These are phyloP conservation scores for Globisporangium alternatum DNA, from an alignment of 352 stramenopile species.

Conservation along the genomic window DNA sequence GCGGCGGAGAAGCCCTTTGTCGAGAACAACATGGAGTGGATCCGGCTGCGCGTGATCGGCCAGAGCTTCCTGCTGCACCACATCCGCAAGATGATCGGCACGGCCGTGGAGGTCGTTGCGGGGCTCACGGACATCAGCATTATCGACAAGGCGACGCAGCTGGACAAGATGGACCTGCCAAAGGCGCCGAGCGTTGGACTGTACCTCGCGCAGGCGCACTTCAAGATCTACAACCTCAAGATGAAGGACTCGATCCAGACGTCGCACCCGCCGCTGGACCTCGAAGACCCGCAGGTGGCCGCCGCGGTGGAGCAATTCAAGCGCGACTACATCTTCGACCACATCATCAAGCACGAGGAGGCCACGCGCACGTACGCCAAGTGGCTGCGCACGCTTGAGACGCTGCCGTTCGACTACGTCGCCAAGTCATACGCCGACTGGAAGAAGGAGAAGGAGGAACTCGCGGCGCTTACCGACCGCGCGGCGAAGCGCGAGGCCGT, in stretches of 20 bases:
- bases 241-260: constrained; percentile 66
- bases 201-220: constrained; percentile 83
- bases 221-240: constrained; percentile 85
- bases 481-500: constrained; percentile 39
- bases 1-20: constrained; percentile 69
- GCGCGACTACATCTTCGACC: constrained; percentile 67
- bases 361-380: constrained; percentile 74
- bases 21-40: constrained; percentile 93
- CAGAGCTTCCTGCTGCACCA: constrained; percentile 98
- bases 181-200: constrained; percentile 85
- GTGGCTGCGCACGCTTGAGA: constrained; percentile 71
- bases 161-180: constrained; percentile 85
- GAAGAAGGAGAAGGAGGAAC: constrained; percentile 77
- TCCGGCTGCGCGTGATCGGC: constrained; percentile 92
- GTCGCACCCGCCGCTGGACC: constrained; percentile 59
- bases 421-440: constrained; percentile 55
- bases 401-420: constrained; percentile 70
- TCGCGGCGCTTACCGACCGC: constrained; percentile 35
- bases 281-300: constrained; percentile 51
- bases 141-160: constrained; percentile 54
- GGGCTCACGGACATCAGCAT: constrained; percentile 45
- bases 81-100: constrained; percentile 98
- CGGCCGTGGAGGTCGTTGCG: constrained; percentile 69
- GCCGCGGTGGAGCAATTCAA: constrained; percentile 76
- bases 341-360: constrained; percentile 84